Evolutionary conservation across 2,329 filamentous ascomycete species (phyloP).

Genomic region (Neofusicoccum sp.): DNA sequence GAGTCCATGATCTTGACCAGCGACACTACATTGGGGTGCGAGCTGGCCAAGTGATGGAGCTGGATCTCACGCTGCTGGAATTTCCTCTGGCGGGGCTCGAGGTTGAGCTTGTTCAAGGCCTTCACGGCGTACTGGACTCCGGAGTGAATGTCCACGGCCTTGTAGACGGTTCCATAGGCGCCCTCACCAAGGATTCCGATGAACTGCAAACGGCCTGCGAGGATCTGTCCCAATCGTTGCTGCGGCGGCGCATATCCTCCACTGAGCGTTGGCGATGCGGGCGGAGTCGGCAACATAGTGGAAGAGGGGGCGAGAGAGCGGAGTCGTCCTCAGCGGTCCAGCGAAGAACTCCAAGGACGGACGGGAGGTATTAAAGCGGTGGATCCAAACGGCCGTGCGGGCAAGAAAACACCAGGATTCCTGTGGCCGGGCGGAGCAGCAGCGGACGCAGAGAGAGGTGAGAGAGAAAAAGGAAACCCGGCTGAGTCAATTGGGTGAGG

Average conservation of each 20-base stretch:
- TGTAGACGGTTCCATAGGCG: constrained; percentile 95
- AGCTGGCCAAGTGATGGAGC: constrained; percentile 84
- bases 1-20: constrained; percentile 92
- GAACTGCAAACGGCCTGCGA: constrained; percentile 80
- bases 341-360: constrained; percentile 31
- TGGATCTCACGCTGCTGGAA: constrained; percentile 94
- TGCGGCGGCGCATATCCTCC: constrained; percentile 59
- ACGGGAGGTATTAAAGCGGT: constrained; percentile 2
- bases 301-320: constrained; percentile 17
- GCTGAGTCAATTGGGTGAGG: constrained; percentile 5
- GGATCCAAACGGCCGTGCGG: neutral
- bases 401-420: constrained; percentile 18
- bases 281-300: constrained; percentile 52
- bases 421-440: neutral
- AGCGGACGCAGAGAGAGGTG: neutral
- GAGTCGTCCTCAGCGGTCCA: constrained; percentile 39
- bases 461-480: neutral
- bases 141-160: constrained; percentile 78
- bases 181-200: constrained; percentile 85
- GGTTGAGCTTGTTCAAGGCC: constrained; percentile 88
- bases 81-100: constrained; percentile 81
- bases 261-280: constrained; percentile 47
- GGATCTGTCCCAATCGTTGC: constrained; percentile 78
- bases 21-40: constrained; percentile 89
- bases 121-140: constrained; percentile 89